A percentile compares a stretch with the other conserved stretches of the same genome.
Evolutionary conservation across 2,329 filamentous ascomycete species (phyloP).

Genomic region (Didymella sp.): DNA sequence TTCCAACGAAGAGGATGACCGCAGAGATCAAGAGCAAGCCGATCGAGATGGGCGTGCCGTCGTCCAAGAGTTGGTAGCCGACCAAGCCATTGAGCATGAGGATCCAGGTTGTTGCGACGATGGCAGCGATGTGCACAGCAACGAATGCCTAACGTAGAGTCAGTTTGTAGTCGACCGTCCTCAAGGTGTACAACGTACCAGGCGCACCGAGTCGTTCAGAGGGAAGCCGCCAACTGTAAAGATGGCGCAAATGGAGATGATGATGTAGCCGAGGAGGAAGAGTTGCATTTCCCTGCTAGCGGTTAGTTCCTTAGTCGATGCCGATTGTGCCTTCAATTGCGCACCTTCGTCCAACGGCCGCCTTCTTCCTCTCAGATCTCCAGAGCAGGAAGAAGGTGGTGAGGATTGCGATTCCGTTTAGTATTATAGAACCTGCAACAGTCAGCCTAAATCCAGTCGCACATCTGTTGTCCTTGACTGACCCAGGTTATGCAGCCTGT

Average conservation of each 20-base stretch:
- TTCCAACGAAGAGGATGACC: conserved; percentile 78
- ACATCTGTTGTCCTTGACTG: conserved; percentile 46
- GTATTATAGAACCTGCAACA: conserved; percentile 78
- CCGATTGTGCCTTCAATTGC: background rate
- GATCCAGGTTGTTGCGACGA: conserved; percentile 87
- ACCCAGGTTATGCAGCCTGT: conserved; percentile 83
- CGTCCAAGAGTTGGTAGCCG: conserved; percentile 91
- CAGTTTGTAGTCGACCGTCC: conserved; percentile 3
- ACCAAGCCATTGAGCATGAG: conserved; percentile 90
- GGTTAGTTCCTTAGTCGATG: conserved; percentile 28
- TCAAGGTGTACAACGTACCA: conserved; percentile 62
- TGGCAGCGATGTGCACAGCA: conserved; percentile 87
- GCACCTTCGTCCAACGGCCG: conserved; percentile 86
- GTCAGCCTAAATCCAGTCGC: conserved; percentile 36
- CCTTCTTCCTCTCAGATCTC: conserved; percentile 86
- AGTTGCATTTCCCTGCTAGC: conserved; percentile 87
- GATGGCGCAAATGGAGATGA: conserved; percentile 93
- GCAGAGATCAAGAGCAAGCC: conserved; percentile 77
- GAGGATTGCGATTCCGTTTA: conserved; percentile 79
- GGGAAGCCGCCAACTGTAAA: conserved; percentile 94
- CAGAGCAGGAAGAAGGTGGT: conserved; percentile 72
- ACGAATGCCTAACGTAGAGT: conserved; percentile 72
- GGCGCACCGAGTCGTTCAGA: conserved; percentile 70
- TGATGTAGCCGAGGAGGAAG: conserved; percentile 83
- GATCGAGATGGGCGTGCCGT: conserved; percentile 85